Evolutionary conservation across 345 rosid species (phyloP), one percentile per base, ranked within the genome.

Genomic region (Lagerstroemia speciosa): DNA sequence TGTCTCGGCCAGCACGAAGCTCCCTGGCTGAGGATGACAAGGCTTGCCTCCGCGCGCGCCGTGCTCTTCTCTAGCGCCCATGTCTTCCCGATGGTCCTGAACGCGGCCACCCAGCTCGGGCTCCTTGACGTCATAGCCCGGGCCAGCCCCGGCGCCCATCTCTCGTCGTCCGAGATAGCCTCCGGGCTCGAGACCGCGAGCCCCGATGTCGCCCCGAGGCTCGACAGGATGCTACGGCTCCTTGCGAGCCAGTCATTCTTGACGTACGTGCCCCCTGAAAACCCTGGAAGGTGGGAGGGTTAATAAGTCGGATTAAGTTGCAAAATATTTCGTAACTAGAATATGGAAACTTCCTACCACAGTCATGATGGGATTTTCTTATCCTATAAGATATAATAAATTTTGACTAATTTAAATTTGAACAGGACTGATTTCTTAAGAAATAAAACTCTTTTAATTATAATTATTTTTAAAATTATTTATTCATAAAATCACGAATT

Each of bases 211-310:
- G 17, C 81, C 5, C 4, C 67, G 0, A 46, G 66, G 63, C 66
- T 83, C 27, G 82, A 83, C 3, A 62, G 78, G 10, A 75, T 83
- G 45, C 67, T 81, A 1, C 50, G 75, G 15, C 68, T 81, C 53
- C 71, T 81, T 0, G 75, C 76, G 0, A 65, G 69, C 32, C 79
- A 77, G 61, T 80, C 72, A 12, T 53, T 80, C 22, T 76, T 80
- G 29, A 66, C 62, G n/a, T n/a, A n/a, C n/a, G 38, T 75, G 57
- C 31, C 20, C 68, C 17, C 40, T 61, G 17, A 50, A 63, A 33
- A n/a, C 36, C 38, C 64, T 29, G 10, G 22, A 74, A 1, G 71
- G 70, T 50, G 79, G 77, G 3, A 27, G 19, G 17, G 33, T 48
- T 30, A 69, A 70, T 50, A 78, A 75, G n/a, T n/a, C n/a, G n/a